Conservation (phyloP, 345 rosid genomes). For the Theobroma cacao region DNA sequence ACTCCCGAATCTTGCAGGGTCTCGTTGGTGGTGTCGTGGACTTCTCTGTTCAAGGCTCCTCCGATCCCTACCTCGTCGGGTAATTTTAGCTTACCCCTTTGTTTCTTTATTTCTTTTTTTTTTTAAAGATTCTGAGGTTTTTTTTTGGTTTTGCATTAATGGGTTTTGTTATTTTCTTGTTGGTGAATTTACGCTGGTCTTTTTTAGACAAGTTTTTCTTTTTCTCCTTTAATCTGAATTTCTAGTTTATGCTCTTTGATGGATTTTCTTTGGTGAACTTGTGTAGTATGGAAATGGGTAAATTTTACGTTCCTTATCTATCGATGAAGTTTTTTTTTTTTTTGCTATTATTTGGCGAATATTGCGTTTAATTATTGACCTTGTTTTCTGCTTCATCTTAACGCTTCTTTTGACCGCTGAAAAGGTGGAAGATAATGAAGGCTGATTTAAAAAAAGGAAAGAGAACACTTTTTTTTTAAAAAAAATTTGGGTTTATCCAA, state of each 20-base stretch:
- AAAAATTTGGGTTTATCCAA: background rate
- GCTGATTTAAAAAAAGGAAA: background rate
- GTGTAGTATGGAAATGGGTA: background rate
- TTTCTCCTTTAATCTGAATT: background rate
- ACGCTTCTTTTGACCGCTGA: background rate
- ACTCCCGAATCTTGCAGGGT: conserved; percentile 65
- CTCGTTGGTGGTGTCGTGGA: conserved; percentile 55
- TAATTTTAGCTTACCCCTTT: conserved; percentile 22
- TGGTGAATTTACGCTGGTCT: background rate
- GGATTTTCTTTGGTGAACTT: background rate
- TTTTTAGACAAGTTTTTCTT: background rate
- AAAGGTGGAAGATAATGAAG: background rate
- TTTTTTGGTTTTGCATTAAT: background rate
- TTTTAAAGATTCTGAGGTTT: background rate
- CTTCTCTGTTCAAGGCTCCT: conserved; percentile 71
- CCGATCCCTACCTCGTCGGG: conserved; percentile 90
- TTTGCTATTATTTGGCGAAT: background rate
- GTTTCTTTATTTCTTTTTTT: background rate
- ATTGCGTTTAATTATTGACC: background rate
- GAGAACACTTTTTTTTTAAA: conserved; percentile 13
- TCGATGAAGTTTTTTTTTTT: background rate
- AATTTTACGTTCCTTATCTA: background rate
- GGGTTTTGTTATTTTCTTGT: conserved; percentile 4
- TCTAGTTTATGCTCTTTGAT: no score
- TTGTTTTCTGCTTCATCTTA: background rate